These are phyloP conservation scores for Ascoidea asiatica DNA, from an alignment of 805 yeast species.

Conservation along the genomic window DNA sequence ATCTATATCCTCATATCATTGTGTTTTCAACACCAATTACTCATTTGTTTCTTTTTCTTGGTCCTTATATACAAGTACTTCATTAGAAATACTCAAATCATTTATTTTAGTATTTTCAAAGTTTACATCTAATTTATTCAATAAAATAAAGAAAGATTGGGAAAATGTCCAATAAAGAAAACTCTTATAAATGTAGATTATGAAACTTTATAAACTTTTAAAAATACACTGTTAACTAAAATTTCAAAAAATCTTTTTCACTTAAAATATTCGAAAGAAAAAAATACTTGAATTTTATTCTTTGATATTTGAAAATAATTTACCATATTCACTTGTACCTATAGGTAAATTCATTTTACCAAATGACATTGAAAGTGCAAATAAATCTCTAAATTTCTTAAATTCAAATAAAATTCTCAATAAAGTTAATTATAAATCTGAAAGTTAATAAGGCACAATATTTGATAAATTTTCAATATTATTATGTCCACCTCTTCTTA, in stretches of 20 bases:
- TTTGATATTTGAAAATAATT: neutral
- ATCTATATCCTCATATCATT: too few species aligned
- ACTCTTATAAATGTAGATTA: conserved; percentile 33
- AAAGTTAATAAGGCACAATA: conserved; percentile 39
- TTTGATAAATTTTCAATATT: too few species aligned
- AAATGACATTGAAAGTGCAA: too few species aligned
- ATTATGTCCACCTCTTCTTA: conserved; percentile 32
- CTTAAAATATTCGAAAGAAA: conserved; percentile 22
- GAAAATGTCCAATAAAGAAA: conserved; percentile 39
- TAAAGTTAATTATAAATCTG: conserved; percentile 47
- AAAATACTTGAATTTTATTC: conserved; percentile 14
- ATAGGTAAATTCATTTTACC: too few species aligned
- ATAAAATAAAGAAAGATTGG: conserved; percentile 23
- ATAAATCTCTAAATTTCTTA: conserved; percentile 12
- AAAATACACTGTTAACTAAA: conserved; percentile 35
- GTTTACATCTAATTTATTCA: conserved; percentile 14
- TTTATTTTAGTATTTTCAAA: conserved; percentile 17
- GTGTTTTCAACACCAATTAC: too few species aligned
- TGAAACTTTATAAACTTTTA: conserved; percentile 27
- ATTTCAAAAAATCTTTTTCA: conserved; percentile 36
- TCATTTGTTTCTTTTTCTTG: too few species aligned
- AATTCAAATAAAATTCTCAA: conserved; percentile 35
- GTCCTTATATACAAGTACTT: too few species aligned
- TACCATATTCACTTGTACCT: too few species aligned
- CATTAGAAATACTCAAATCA: too few species aligned